Percentiles rank a stretch among this genome's conserved stretches.
phyloP scores from a whole-genome alignment of 176 grass and related monocot genomes.

The Echinochloa phyllopogon region DNA sequence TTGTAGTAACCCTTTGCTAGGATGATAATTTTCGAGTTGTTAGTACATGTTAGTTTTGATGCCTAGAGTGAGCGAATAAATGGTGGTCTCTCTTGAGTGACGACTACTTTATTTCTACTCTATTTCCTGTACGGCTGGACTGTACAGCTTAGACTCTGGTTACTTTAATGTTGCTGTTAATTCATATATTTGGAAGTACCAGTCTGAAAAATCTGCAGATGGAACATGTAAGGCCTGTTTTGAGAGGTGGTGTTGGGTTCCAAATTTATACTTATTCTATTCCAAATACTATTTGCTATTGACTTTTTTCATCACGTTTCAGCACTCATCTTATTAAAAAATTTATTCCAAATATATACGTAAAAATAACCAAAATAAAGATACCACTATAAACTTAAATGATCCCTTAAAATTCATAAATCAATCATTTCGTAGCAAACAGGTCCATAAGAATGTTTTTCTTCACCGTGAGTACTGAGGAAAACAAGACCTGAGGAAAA shows the following conservation, averaged over 20 bases:
- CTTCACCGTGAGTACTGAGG: too few species aligned
- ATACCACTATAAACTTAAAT: too few species aligned
- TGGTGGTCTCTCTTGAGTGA: background rate
- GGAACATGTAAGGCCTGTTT: background rate
- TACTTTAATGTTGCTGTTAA: background rate
- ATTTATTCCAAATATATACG: too few species aligned
- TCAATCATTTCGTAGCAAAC: too few species aligned
- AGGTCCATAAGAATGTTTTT: too few species aligned
- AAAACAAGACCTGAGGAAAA: too few species aligned
- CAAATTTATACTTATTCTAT: too few species aligned
- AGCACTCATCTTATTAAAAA: too few species aligned
- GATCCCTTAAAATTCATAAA: too few species aligned
- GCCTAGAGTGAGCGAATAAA: background rate
- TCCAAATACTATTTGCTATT: too few species aligned
- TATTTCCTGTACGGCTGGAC: background rate
- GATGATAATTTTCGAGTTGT: background rate
- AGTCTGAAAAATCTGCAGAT: background rate
- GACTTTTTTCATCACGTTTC: too few species aligned
- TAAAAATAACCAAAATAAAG: too few species aligned
- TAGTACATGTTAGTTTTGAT: background rate
- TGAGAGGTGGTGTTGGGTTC: background rate
- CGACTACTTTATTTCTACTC: background rate
- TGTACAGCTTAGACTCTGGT: background rate
- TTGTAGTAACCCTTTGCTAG: constrained; percentile 14
- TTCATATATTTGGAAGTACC: background rate